Evolutionary conservation across 768 basidiomycete genomes (phyloP), one percentile per base, ranked within the genome.

Genomic region (Kondoa subrosea): DNA sequence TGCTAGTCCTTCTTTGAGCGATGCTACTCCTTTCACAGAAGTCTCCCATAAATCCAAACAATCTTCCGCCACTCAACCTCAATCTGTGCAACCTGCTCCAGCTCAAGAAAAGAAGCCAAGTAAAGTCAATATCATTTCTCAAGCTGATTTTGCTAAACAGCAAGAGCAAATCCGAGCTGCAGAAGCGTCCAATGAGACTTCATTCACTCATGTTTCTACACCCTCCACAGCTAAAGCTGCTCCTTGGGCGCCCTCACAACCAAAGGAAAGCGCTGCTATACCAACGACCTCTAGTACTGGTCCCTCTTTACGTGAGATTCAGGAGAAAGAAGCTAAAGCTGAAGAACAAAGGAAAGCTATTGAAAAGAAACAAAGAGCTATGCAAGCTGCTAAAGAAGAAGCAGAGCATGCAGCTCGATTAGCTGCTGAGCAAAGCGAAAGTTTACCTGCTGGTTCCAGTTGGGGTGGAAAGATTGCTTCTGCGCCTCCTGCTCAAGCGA

Each of bases 301-400:
- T 25, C 79, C 86, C 40, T 89, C 88, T 70, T 78, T 99, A 40
- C 85, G 91, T 66, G 91, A 97, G 67, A 99, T 99, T 59, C 95
- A 99, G 76, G 91, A 95, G 72, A 85, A 87, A 1, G 95, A 99
- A 77, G 84, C 83, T 4, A 89, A 84, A 78, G 86, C 85, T 73
- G 81, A 83, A 1, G 91, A 89, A 73, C 75, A 82, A 14, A 83
- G 87, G 57, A 92, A 87, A 76, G 81, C 81, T 27, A 84, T 83
- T 25, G 86, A 89, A 71, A 83, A 85, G 71, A 86, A 88, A 68
- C n/a, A n/a, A n/a, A n/a, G n/a, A n/a, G n/a, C n/a, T n/a, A 82
- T 83, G 34, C 68, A 73, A 27, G 71, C 75, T 3, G 72, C 73
- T 4, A 70, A 73, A 29, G 69, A 72, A 4, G 64, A 68, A 4